Base-by-base conservation (phyloP, 768 basidiomycete species). In the Russula sp. region DNA sequence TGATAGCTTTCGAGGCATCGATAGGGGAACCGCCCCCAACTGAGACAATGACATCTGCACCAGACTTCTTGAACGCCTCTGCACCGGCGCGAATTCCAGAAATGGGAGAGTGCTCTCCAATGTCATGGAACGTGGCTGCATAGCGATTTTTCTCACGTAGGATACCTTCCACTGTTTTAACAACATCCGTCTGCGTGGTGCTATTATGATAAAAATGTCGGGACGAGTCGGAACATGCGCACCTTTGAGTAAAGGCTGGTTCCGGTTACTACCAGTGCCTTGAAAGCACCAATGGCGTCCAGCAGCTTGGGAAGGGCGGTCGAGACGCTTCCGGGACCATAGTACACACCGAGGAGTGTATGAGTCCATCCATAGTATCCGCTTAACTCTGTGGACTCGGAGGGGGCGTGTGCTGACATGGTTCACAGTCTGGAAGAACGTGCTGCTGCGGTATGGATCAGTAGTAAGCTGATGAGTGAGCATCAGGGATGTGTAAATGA, bases 1-100 rank as follows among this genome's bases (percentile, higher is more conserved):
- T 70, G 34, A 91, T 86, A 0, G 83, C 84, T 70, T 93, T 92
- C 22, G 86, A 75, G 1, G 86, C 88, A 70, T 91, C 90, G 60
- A 91, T 77, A 13, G 89, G 88, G 1, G 88, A 90, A 52, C 90
- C 90, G 25, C 90, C 90, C 2, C 90, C 90, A 46, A 91, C 77
- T 32, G 87, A 75, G 42, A 93, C 80, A 65, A 91, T 82, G 22
- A 85, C 77, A 69, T 90, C 84, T 61, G 86, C 86, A 11, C 77
- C 77, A 25, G 78, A 72, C 10, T 82, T 77, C 48, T 76, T 80
- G 74, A 87, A 83, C 2, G 74, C 70, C 62, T 81, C 74, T 58
- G 83, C 75, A 34, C 83, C 87, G 14, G 76, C 76, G 18, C 75
- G 73, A 65, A 90, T 87, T 13, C 81, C 87, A 29, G 82, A 81